Evolutionary conservation across 2,329 filamentous ascomycete genomes (phyloP).

Genomic region (Parascedosporium putredinis): DNA sequence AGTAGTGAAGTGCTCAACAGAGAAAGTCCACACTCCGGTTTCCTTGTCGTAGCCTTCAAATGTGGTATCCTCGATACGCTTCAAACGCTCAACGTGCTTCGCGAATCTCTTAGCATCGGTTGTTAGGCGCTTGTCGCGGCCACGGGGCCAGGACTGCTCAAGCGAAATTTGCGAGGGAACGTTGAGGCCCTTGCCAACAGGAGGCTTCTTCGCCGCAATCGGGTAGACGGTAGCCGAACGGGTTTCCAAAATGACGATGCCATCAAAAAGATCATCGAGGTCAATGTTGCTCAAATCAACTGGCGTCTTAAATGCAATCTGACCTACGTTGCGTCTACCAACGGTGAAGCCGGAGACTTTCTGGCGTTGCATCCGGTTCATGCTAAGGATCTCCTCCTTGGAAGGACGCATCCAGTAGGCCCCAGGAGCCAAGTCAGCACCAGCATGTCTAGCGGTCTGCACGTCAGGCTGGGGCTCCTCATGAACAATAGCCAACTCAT

Average conservation of each 20-base stretch:
- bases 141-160: slow-evolving; percentile 85
- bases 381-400: slow-evolving; percentile 61
- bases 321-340: slow-evolving; percentile 71
- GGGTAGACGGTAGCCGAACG: slow-evolving; percentile 85
- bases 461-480: slow-evolving; percentile 47
- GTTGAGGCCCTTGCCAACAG: slow-evolving; percentile 79
- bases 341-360: slow-evolving; percentile 67
- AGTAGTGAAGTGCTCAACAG: slow-evolving; percentile 92
- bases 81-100: slow-evolving; percentile 76
- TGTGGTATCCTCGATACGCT: slow-evolving; percentile 66
- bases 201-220: slow-evolving; percentile 65
- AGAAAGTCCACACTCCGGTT: slow-evolving; percentile 82
- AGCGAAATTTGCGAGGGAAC: slow-evolving; percentile 81
- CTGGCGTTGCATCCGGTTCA: slow-evolving; percentile 72
- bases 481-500: slow-evolving; percentile 68
- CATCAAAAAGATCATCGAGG: slow-evolving; percentile 67
- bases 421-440: slow-evolving; percentile 47
- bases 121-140: slow-evolving; percentile 43
- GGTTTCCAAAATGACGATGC: slow-evolving; percentile 64
- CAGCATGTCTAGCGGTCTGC: slow-evolving; percentile 12
- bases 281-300: slow-evolving; percentile 76
- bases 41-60: slow-evolving; percentile 72
- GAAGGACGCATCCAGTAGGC: slow-evolving; percentile 81
- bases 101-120: slow-evolving; percentile 53
- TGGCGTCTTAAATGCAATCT: slow-evolving; percentile 68